These are phyloP conservation scores for Diaporthe eres DNA, from an alignment of 2,329 filamentous ascomycete species.

Conservation along the genomic window DNA sequence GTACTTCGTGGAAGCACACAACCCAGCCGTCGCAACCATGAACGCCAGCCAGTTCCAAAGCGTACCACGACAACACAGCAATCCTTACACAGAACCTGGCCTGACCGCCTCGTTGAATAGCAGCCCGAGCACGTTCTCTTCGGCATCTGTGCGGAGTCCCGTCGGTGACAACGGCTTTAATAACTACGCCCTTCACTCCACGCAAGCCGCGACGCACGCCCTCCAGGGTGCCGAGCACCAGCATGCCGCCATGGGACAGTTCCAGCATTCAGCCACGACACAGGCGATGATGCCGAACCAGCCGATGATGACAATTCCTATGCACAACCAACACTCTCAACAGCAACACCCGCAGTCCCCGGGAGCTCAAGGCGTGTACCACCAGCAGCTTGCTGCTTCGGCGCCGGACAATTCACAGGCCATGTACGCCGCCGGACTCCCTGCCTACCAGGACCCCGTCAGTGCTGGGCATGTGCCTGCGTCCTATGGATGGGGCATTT, in stretches of 20 bases:
- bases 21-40: conserved; percentile 74
- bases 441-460: conserved; percentile 23
- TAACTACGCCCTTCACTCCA: conserved; percentile 67
- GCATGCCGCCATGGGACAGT: conserved; percentile 52
- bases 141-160: conserved; percentile 67
- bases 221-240: conserved; percentile 63
- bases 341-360: conserved; percentile 33
- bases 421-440: conserved; percentile 16
- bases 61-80: conserved; percentile 45
- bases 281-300: conserved; percentile 34
- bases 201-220: conserved; percentile 63
- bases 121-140: conserved; percentile 72
- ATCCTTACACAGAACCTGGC: conserved; percentile 64
- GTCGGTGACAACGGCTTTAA: conserved; percentile 65
- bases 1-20: conserved; percentile 73
- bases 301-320: conserved; percentile 30
- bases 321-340: conserved; percentile 34
- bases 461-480: conserved; percentile 28
- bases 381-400: conserved; percentile 29
- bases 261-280: conserved; percentile 45
- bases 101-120: conserved; percentile 68
- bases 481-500: conserved; percentile 17
- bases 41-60: conserved; percentile 57
- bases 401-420: conserved; percentile 30
- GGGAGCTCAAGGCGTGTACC: conserved; percentile 35